These are phyloP conservation scores for Neckera pumila DNA, from an alignment of 225 moss, liverwort and hornwort genomes.

Conservation along the genomic window DNA sequence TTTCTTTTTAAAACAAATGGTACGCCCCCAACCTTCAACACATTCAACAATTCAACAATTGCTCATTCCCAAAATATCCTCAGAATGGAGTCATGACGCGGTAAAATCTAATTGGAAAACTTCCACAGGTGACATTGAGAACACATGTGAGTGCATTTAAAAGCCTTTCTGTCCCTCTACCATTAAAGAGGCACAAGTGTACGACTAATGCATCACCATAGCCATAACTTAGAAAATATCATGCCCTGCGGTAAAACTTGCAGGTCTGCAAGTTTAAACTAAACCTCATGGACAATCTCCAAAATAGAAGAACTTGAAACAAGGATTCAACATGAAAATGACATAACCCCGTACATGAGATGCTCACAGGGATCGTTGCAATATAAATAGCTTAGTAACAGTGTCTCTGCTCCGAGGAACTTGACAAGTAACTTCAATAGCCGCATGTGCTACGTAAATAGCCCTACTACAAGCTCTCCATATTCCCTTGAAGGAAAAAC, in stretches of 20 bases:
- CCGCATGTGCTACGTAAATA: not conserved
- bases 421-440: not conserved
- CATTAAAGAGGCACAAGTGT: not conserved
- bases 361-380: not conserved
- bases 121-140: not conserved
- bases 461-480: not conserved
- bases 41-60: too few relatives aligned
- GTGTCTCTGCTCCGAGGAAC: not conserved
- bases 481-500: not conserved
- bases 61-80: not conserved
- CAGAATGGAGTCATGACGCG: not conserved
- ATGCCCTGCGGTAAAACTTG: not conserved
- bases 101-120: not conserved
- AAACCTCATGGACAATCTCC: not conserved
- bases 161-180: too few relatives aligned
- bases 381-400: not conserved
- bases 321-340: not conserved
- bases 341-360: not conserved
- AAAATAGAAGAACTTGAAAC: not conserved
- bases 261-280: not conserved
- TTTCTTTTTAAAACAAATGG: too few relatives aligned
- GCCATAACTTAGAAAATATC: not conserved
- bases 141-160: not conserved
- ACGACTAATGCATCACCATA: not conserved
- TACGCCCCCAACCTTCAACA: not conserved